Conservation (phyloP, 352 stramenopile species). For the Globisporangium cederbergense region DNA sequence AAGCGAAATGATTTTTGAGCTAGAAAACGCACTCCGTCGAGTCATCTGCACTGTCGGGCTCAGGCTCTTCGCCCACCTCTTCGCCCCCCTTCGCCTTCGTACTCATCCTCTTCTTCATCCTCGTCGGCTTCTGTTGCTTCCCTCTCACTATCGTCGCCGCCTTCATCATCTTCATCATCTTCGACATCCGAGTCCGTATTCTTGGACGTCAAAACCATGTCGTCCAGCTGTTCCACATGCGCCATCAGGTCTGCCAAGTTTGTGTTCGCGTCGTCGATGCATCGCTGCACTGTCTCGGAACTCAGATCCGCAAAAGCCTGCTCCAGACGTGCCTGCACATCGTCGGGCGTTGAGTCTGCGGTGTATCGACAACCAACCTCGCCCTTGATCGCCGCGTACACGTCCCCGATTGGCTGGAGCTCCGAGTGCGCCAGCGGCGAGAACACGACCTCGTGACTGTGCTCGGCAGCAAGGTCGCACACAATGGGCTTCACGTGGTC, state of each 20-base stretch:
- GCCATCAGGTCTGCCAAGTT: slow-evolving; percentile 9
- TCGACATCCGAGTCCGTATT: not conserved
- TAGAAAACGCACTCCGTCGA: not conserved
- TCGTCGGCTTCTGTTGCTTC: not conserved
- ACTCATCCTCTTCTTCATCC: not conserved
- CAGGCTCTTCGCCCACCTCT: not conserved
- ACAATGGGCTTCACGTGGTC: slow-evolving; percentile 8
- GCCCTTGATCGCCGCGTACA: slow-evolving; percentile 4
- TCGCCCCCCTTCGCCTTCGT: not conserved
- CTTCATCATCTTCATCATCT: not conserved
- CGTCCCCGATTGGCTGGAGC: slow-evolving; percentile 8
- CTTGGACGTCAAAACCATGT: not conserved
- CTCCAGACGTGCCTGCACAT: slow-evolving; percentile 3
- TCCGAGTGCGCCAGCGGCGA: not conserved
- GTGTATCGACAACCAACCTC: slow-evolving; percentile 10
- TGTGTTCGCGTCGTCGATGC: slow-evolving; percentile 10
- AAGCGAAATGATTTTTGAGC: not conserved
- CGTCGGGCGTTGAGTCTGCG: not conserved
- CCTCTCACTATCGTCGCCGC: not conserved
- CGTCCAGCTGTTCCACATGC: slow-evolving; percentile 7
- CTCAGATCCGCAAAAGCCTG: slow-evolving; percentile 8
- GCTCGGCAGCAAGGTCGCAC: slow-evolving; percentile 1
- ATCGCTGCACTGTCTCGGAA: not conserved
- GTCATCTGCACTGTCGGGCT: not conserved
- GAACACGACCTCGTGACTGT: slow-evolving; percentile 14